Conservation (phyloP, 768 basidiomycete genomes). For the Pholiota conissans region DNA sequence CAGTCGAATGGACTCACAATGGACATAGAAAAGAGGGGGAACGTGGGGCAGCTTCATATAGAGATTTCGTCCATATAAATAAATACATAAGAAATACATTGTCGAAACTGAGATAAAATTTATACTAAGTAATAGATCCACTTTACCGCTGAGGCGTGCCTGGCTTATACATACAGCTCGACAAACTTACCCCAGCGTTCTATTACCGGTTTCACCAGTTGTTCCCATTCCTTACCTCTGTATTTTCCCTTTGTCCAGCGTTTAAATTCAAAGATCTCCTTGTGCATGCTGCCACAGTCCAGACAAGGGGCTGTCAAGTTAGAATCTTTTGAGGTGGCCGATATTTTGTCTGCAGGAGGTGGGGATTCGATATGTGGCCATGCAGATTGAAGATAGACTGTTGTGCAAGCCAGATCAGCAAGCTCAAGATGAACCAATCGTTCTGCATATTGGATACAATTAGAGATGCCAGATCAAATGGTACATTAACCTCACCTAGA, state of each 20-base stretch:
- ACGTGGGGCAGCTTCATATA: too few species aligned
- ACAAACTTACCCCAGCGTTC: conserved; percentile 77
- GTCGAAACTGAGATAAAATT: too few species aligned
- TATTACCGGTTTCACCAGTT: conserved; percentile 72
- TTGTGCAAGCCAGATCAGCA: conserved; percentile 59
- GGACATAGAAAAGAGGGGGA: too few species aligned
- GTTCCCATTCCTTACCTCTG: conserved; percentile 72
- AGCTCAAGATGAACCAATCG: conserved; percentile 81
- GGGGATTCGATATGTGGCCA: conserved; percentile 38
- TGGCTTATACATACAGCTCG: conserved; percentile 35
- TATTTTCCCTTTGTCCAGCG: conserved; percentile 52
- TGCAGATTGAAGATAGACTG: conserved; percentile 56
- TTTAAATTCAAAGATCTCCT: conserved; percentile 78
- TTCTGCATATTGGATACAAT: conserved; percentile 37
- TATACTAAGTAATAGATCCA: too few species aligned
- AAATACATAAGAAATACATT: too few species aligned
- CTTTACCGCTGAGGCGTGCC: too few species aligned
- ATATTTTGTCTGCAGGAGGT: conserved; percentile 20
- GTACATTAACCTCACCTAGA: conserved; percentile 37
- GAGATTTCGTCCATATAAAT: neutral
- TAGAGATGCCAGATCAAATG: neutral
- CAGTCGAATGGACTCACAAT: too few species aligned
- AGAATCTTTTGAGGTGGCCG: conserved; percentile 14
- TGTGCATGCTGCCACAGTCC: conserved; percentile 57
- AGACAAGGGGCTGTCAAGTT: conserved; percentile 30